Evolutionary conservation across 768 basidiomycete species (phyloP).

Genomic region (Arthromyces matolae): DNA sequence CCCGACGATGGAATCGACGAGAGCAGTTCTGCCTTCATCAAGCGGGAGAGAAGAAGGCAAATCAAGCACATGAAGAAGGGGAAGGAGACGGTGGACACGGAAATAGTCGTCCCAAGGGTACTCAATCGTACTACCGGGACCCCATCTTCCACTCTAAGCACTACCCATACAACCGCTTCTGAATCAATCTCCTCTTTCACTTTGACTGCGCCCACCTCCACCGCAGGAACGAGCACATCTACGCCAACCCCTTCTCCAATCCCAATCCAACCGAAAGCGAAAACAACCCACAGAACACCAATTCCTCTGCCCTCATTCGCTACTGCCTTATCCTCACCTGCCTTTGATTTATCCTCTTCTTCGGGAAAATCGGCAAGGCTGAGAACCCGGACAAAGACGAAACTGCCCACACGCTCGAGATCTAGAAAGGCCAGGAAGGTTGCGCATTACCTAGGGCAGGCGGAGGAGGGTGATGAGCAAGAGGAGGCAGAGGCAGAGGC

Average conservation of each 20-base stretch:
- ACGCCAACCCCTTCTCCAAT: neutral
- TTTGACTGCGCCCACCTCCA: neutral
- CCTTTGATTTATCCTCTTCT: too few relatives aligned
- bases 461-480: neutral
- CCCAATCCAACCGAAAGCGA: neutral
- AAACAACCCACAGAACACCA: constrained; percentile 13
- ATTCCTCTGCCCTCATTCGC: constrained; percentile 42
- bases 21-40: too few relatives aligned
- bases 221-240: neutral
- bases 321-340: constrained; percentile 19
- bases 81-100: neutral
- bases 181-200: neutral
- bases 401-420: neutral
- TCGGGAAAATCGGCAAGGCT: too few relatives aligned
- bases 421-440: constrained; percentile 4
- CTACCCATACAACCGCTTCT: neutral
- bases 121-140: neutral
- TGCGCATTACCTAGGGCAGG: neutral
- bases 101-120: neutral
- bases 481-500: neutral
- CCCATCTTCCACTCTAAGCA: neutral
- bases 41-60: neutral
- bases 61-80: neutral
- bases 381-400: neutral
- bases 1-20: too few relatives aligned